Base-by-base conservation (phyloP, 2,329 filamentous ascomycete species). In the Claviceps sp. region DNA sequence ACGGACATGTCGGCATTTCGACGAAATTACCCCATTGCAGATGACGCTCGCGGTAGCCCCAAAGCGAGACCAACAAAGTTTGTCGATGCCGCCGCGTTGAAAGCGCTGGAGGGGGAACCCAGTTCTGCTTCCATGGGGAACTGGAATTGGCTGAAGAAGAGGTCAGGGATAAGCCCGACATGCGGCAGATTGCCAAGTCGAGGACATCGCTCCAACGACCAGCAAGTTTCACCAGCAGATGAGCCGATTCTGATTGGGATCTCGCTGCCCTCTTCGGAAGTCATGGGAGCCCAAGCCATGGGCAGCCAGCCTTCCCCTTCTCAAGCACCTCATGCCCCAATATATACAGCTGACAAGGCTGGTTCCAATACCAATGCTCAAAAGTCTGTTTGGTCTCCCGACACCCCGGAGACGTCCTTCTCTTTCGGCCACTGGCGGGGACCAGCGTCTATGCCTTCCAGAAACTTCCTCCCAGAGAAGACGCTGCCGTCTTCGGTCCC, bases 221-320 rank as follows among this genome's bases (percentile, higher is more conserved):
- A 64, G 11, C 79, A 80, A 54, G 71, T 86, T 4, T 86, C 84
- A 14, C 84, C 85, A 0, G 78, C 76, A 53, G 80, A 85, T 58
- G 74, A 80, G n/a, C 82, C 82, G 1, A 88, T 88, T 53, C 75
- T 85, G 43, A 88, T 88, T 56, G 84, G 84, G 13, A 80, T 88
- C 49, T 76, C 78, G 14, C 69, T 88, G 45, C 78, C 83, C 2
- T 76, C 79, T 14, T 63, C 63, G 7, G 61, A 64, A 11, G 29
- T 34, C 20, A 54, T 60, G 11, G 54, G 54, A 40, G 55, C 29
- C 3, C 29, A 34, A 34, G 29, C 68, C 8, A 60, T 71, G 26
- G 66, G 69, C 47, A 71, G 68, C 2, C 69, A 69, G 3, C 42
- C 51, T 47, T 38, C 22, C 40, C 50, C 44, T n/a, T 42, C 44